Evolutionary conservation across 805 yeast species (phyloP), one percentile per base, ranked within the genome.

Genomic region (Candida khao-thaluensis): DNA sequence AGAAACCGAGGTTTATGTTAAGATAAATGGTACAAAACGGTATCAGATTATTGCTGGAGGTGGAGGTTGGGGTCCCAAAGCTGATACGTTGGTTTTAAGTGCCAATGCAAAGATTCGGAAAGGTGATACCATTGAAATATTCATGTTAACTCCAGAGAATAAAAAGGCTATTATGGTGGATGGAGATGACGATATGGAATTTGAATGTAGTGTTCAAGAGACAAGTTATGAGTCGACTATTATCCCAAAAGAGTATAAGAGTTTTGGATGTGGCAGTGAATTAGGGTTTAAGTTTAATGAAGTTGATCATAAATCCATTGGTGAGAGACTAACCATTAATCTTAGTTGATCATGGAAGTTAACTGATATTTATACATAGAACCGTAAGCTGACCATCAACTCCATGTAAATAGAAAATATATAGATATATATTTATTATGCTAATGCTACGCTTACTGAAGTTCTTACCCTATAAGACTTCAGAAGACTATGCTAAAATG

Each of bases 41-140:
- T 74, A 62, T 54, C 74, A 76, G 51, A 79, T 82, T 15, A 67
- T 79, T 24, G 89, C 86, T 4, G 89, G 89, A 3, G 89, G 89
- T 2, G 83, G 87, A 2, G 80, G 82, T 2, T 82, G 88, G 88
- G 85, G 87, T 1, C 76, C 80, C 20, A 75, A 82, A 40, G 79
- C 84, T 2, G 76, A 76, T 23, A 75, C 79, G 54, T 64, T 82
- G n/a, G 89, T 79, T 1, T 54, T 82, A 9, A 82, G 82, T 20
- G 81, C 86, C 1, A 72, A 71, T 2, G 81, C 81, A 1, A 51
- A 61, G 16, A 50, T 72, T 5, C 39, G 39, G 2, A 58, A 52
- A n/a, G 81, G 81, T n/a, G 72, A 70, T 46, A 51, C 54, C 26
- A 58, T 78, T 28, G 64, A 69, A 44, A 77, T 78, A 49, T 67